These are phyloP conservation scores for Bruguiera gymnorhiza DNA, from an alignment of 345 rosid species.

Conservation along the genomic window DNA sequence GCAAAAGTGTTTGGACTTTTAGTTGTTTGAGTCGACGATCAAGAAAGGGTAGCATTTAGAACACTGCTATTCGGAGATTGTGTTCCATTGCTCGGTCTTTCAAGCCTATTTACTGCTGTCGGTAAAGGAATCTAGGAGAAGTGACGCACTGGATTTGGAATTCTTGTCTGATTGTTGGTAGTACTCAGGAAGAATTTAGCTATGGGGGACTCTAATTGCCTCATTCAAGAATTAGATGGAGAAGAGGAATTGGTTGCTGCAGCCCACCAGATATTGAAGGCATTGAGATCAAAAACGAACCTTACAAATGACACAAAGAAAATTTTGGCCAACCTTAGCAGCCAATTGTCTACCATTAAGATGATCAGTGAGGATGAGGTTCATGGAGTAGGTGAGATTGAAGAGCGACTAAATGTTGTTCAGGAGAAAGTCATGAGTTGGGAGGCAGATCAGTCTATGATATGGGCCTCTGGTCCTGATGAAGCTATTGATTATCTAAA, in stretches of 20 bases:
- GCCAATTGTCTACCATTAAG: conserved; percentile 51
- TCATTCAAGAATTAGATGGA: conserved; percentile 34
- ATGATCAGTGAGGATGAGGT: conserved; percentile 26
- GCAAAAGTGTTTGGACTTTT: neutral
- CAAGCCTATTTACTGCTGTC: neutral
- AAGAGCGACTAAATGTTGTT: conserved; percentile 44
- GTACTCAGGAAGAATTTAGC: conserved; percentile 20
- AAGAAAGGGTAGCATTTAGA: neutral
- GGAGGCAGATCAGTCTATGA: conserved; percentile 70
- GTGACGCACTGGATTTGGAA: neutral
- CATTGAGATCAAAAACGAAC: conserved; percentile 53
- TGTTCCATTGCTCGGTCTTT: neutral
- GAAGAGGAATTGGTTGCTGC: conserved; percentile 67
- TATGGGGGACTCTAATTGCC: conserved; percentile 46
- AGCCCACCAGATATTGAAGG: conserved; percentile 50
- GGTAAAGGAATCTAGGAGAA: neutral
- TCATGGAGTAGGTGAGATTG: conserved; percentile 38
- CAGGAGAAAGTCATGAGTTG: conserved; percentile 64
- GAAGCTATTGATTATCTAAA: conserved; percentile 51
- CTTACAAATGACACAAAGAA: conserved; percentile 55
- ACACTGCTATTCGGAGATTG: neutral
- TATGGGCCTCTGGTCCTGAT: conserved; percentile 61
- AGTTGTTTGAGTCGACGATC: conserved; percentile 7
- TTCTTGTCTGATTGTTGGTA: conserved; percentile 12
- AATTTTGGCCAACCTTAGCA: conserved; percentile 55